Percentiles rank a stretch among this genome's conserved stretches.
phyloP scores from a whole-genome alignment of 2,329 filamentous ascomycete genomes.

The Cladosporium halotolerans region DNA sequence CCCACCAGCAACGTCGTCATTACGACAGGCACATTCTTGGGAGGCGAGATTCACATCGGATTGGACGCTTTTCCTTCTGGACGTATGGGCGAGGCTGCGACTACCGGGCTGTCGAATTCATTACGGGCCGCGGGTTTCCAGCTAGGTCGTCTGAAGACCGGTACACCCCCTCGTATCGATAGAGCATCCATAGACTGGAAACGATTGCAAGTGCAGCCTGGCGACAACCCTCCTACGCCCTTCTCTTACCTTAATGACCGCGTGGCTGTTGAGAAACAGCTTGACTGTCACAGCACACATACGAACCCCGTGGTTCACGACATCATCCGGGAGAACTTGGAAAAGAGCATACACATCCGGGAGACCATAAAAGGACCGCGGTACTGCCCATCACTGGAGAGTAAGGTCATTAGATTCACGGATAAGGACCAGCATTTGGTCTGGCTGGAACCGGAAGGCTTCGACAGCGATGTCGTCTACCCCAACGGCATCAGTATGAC shows the following conservation, averaged over 20 bases:
- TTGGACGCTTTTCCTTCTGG: conserved; percentile 78
- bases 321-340: conserved; percentile 80
- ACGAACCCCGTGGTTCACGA: conserved; percentile 80
- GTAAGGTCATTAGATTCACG: conserved; percentile 83
- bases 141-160: conserved; percentile 87
- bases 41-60: conserved; percentile 92
- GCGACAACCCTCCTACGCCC: conserved; percentile 78
- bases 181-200: conserved; percentile 74
- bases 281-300: conserved; percentile 79
- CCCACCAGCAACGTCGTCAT: conserved; percentile 79
- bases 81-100: conserved; percentile 88
- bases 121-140: conserved; percentile 81
- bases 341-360: conserved; percentile 92
- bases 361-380: conserved; percentile 90
- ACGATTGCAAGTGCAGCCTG: conserved; percentile 63
- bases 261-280: conserved; percentile 73
- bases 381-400: conserved; percentile 93
- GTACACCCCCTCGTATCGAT: conserved; percentile 83
- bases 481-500: conserved; percentile 98
- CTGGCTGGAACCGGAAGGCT: conserved; percentile 96
- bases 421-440: conserved; percentile 79
- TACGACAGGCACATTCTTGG: conserved; percentile 91
- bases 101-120: conserved; percentile 86
- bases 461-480: conserved; percentile 83
- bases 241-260: conserved; percentile 84